A percentile compares a stretch with the other conserved stretches of the same genome.
Evolutionary conservation across 257 asterid species (phyloP).

Genomic region (Nicotiana tomentosiformis): DNA sequence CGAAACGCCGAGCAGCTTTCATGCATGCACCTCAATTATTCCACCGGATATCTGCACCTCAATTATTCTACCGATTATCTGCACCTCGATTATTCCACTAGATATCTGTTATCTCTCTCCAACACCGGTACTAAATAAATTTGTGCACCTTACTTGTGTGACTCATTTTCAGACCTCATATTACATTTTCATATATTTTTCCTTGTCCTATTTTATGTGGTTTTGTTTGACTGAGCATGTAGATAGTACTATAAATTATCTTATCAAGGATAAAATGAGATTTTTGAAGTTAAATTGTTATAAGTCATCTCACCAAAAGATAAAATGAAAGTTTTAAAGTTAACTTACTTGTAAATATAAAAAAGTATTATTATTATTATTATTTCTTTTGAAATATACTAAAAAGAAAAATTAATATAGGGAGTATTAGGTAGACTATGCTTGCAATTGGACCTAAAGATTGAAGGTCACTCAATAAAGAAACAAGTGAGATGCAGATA

Average conservation of each 20-base stretch:
- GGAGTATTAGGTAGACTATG: background rate
- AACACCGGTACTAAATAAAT: background rate
- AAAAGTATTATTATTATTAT: too few relatives aligned
- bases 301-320: too few relatives aligned
- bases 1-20: background rate
- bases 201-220: too few relatives aligned
- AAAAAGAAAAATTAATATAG: too few relatives aligned
- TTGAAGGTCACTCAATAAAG: background rate
- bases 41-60: background rate
- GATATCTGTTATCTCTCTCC: background rate
- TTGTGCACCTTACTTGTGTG: background rate
- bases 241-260: too few relatives aligned
- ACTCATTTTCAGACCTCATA: background rate
- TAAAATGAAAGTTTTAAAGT: too few relatives aligned
- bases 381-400: too few relatives aligned
- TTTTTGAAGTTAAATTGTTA: too few relatives aligned
- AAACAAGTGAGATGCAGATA: conserved; percentile 9
- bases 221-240: too few relatives aligned
- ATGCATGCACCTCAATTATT: background rate
- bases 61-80: background rate
- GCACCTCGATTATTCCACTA: background rate
- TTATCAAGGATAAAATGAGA: too few relatives aligned
- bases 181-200: background rate
- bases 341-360: too few relatives aligned
- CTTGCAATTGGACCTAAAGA: background rate